Evolutionary conservation across 208 protist genomes (phyloP).

Genomic region (Polymyxa betae): DNA sequence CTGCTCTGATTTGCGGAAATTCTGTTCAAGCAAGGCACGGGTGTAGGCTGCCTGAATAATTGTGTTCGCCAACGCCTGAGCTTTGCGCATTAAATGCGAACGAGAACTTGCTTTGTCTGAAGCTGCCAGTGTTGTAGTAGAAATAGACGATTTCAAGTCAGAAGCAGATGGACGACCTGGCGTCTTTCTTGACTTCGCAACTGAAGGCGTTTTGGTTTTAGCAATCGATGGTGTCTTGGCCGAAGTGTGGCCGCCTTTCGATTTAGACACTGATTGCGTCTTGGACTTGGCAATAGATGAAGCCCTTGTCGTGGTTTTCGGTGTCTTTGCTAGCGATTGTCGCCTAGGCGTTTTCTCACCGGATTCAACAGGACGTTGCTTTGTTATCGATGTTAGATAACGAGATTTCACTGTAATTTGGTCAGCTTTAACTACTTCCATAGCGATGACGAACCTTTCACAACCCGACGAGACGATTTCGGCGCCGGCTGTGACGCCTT

Average conservation of each 20-base stretch:
- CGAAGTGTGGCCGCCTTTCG: no score
- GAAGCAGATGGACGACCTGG: no score
- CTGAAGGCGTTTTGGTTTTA: no score
- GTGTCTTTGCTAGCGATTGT: neutral
- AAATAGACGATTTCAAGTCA: no score
- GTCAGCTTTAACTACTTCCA: neutral
- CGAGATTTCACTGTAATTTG: neutral
- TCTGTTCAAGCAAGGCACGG: neutral
- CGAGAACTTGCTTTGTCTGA: neutral
- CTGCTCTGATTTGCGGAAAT: neutral
- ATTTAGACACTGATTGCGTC: no score
- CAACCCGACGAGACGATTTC: neutral
- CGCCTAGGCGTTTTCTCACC: neutral
- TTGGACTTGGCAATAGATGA: neutral
- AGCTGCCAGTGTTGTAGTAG: no score
- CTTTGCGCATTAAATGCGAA: neutral
- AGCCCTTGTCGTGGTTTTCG: neutral
- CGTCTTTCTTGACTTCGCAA: no score
- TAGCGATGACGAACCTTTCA: neutral
- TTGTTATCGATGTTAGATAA: neutral
- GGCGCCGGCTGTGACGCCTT: neutral
- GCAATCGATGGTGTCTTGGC: no score
- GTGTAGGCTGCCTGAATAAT: neutral
- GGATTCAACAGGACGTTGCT: neutral
- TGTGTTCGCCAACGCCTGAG: neutral